Evolutionary conservation across 129 eudicot genomes (phyloP), one percentile per base, ranked within the genome.

Genomic region (Flaveria sonorensis): DNA sequence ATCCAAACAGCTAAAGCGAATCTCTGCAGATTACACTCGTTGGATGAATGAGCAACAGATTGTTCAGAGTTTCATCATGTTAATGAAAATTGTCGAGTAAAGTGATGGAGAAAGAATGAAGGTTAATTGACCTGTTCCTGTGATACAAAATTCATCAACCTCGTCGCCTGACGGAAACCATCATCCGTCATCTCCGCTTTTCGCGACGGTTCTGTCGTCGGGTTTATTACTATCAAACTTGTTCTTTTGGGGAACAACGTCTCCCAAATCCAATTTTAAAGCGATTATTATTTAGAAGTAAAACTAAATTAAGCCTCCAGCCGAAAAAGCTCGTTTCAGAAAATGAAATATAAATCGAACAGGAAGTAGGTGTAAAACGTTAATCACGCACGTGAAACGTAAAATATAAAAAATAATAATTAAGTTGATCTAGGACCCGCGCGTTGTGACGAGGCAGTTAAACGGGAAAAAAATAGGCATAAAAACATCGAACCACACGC

Each of bases 111-210:
- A 7, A 15, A 28, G 7, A 60, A 77, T 6, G 42, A 66, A 82
- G 30, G 23, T 8, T n/a, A 51, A 52, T 1, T 45, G 14, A 93
- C 98, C 98, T 93, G 96, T 3, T 87, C 87, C 63, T 93, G 85
- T 24, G 98, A 93, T 4, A 93, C 94, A 69, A 93, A 93, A 75
- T 90, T 93, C 96, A 93, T 85, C 36, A 93, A 73, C 77, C 98
- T 83, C 0, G 87, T 69, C 9, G 87, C 83, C 51, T 92, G 92
- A 16, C 87, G 84, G 51, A 55, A 69, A 28, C 60, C 89, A 14
- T 85, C 90, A 51, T 87, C 97, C 16, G 96, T 86, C 97, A 89
- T 89, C 20, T 52, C 28, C 39, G 50, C 21, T 2, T n/a, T 36
- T 19, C 0, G 11, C 73, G 30, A 12, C 26, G 51, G 6, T 66